Conservation (phyloP, 2,329 filamentous ascomycete species). For the Fusarium dimerum region DNA sequence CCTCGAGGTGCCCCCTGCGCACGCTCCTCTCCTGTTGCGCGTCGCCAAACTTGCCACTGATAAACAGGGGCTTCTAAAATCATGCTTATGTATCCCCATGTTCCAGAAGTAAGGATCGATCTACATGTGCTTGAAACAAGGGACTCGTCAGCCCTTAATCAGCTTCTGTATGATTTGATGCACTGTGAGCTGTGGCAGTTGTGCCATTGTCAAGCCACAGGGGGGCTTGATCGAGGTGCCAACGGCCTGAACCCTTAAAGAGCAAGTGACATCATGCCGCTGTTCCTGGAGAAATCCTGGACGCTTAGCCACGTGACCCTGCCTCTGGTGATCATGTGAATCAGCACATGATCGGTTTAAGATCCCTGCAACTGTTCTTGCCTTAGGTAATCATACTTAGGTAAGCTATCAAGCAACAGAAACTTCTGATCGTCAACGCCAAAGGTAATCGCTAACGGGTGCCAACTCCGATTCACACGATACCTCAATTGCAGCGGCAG, state of each 20-base stretch:
- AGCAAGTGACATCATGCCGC: constrained; percentile 19
- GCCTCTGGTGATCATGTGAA: constrained; percentile 12
- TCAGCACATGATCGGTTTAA: background rate
- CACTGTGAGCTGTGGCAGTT: background rate
- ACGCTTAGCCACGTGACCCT: background rate
- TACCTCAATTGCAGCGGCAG: constrained; percentile 25
- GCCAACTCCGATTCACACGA: constrained; percentile 20
- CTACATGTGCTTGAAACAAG: constrained; percentile 24
- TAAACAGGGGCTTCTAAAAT: constrained; percentile 14
- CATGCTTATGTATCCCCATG: constrained; percentile 5
- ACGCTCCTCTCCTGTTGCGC: constrained; percentile 18
- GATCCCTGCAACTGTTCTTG: background rate
- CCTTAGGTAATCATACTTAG: constrained; percentile 11
- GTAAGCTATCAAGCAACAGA: constrained; percentile 22
- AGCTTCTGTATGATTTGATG: background rate
- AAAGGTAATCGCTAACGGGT: constrained; percentile 14
- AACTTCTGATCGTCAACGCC: constrained; percentile 28
- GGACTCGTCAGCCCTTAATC: constrained; percentile 23
- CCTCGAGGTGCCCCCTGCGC: constrained; percentile 6
- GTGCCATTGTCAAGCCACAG: constrained; percentile 9
- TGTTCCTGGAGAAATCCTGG: too few relatives aligned
- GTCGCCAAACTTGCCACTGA: constrained; percentile 22
- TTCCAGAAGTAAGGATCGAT: constrained; percentile 9
- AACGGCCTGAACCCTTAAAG: constrained; percentile 1
- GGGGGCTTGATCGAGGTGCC: constrained; percentile 14